phyloP scores from a whole-genome alignment of 2,329 filamentous ascomycete genomes.

The Aspergillus alliaceus region DNA sequence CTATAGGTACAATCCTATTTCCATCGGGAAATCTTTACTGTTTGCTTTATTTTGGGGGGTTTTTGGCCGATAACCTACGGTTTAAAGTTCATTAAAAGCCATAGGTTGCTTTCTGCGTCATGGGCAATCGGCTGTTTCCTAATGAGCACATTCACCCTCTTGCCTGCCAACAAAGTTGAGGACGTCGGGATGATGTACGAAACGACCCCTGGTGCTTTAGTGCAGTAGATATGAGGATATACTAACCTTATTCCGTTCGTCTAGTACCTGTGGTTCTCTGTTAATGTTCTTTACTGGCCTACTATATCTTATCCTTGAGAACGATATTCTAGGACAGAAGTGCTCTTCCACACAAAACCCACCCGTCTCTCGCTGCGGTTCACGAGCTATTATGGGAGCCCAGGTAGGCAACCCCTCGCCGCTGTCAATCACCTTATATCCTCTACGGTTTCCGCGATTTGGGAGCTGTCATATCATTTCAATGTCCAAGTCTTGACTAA shows the following conservation, averaged over 20 bases:
- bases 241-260: conserved; percentile 8
- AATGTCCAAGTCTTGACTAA: conserved; percentile 4
- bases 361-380: conserved; percentile 28
- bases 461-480: not conserved
- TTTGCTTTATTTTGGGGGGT: conserved; percentile 72
- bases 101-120: conserved; percentile 62
- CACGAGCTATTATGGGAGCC: conserved; percentile 46
- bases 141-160: conserved; percentile 88
- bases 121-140: conserved; percentile 76
- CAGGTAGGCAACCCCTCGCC: conserved; percentile 35
- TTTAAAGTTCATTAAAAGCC: conserved; percentile 65
- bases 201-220: conserved; percentile 26
- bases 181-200: conserved; percentile 69
- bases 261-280: conserved; percentile 69
- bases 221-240: not conserved
- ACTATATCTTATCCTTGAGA: conserved; percentile 77
- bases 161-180: conserved; percentile 85
- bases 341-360: conserved; percentile 25
- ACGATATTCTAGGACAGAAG: conserved; percentile 53
- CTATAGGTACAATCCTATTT: conserved; percentile 85
- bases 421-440: not conserved
- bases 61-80: conserved; percentile 80
- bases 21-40: conserved; percentile 80
- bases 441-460: not conserved
- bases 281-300: conserved; percentile 77